phyloP scores from a whole-genome alignment of 2,329 filamentous ascomycete species.

The Capronia epimyces region DNA sequence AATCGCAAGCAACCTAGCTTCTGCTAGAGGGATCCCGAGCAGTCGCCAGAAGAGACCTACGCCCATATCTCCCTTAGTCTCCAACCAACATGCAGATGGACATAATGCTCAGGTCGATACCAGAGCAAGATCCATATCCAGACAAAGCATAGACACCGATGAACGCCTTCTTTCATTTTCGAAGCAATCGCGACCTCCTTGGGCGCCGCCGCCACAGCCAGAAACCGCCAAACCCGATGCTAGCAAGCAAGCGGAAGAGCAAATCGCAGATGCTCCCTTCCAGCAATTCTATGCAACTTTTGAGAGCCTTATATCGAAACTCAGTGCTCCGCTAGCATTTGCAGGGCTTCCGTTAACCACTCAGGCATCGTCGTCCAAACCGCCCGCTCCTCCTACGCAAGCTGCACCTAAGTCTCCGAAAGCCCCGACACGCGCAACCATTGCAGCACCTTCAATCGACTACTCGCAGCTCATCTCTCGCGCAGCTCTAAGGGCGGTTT shows the following conservation, averaged over 20 bases:
- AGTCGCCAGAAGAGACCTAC: constrained; percentile 51
- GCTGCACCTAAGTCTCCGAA: constrained; percentile 12
- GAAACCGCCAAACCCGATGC: constrained; percentile 24
- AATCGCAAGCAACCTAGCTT: constrained; percentile 82
- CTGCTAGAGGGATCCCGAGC: constrained; percentile 68
- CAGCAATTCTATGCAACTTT: constrained; percentile 89
- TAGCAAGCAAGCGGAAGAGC: constrained; percentile 29
- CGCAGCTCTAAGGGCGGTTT: constrained; percentile 73
- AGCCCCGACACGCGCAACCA: constrained; percentile 9
- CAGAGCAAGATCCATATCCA: constrained; percentile 6
- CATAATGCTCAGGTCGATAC: constrained; percentile 52
- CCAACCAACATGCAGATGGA: constrained; percentile 66
- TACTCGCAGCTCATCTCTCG: constrained; percentile 77
- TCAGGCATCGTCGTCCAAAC: constrained; percentile 27
- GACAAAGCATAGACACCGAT: constrained; percentile 5
- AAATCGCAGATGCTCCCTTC: constrained; percentile 67
- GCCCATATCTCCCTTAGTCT: constrained; percentile 66
- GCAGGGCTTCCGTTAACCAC: constrained; percentile 74
- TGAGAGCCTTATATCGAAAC: constrained; percentile 76
- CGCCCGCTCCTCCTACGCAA: constrained; percentile 14
- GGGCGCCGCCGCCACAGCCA: constrained; percentile 15
- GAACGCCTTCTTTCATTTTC: constrained; percentile 8
- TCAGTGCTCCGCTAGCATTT: constrained; percentile 88
- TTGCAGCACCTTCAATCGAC: constrained; percentile 55
- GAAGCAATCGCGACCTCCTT: constrained; percentile 29